Percentiles rank a stretch among this genome's conserved stretches.
These are phyloP conservation scores for Allium sativum DNA, from an alignment of 106 monocot genomes.

Conservation along the genomic window DNA sequence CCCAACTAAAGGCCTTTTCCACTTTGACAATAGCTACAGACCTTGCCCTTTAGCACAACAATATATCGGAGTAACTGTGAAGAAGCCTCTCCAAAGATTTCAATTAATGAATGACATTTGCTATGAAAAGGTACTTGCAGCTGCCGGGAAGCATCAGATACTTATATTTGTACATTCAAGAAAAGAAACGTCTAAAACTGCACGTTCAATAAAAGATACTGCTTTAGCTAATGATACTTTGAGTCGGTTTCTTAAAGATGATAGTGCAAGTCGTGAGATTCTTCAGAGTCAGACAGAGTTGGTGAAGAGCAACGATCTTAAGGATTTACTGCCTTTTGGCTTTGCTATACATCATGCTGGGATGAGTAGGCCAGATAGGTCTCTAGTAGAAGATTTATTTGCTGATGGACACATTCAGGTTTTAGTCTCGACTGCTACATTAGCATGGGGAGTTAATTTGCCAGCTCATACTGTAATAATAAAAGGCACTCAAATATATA, in stretches of 20 bases:
- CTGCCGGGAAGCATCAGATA: conserved; percentile 92
- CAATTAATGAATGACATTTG: conserved; percentile 99
- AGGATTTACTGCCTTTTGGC: conserved; percentile 87
- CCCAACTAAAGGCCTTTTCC: conserved; percentile 54
- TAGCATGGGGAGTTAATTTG: conserved; percentile 97
- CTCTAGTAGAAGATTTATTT: conserved; percentile 90
- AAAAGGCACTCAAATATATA: conserved; percentile 93
- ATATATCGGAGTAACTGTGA: conserved; percentile 95
- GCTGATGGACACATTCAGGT: conserved; percentile 90
- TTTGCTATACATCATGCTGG: conserved; percentile 99
- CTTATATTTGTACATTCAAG: conserved; percentile 98
- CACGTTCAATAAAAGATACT: conserved; percentile 82
- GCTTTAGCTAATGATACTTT: conserved; percentile 87
- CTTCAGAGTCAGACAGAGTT: conserved; percentile 86
- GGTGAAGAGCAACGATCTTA: conserved; percentile 89
- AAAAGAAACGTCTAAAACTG: conserved; percentile 98
- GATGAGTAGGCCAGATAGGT: conserved; percentile 74
- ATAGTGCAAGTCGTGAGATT: conserved; percentile 94
- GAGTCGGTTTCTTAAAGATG: conserved; percentile 80
- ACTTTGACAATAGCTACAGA: conserved; percentile 94
- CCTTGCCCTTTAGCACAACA: conserved; percentile 92
- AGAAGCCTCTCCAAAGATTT: conserved; percentile 91
- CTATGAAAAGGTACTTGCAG: conserved; percentile 80
- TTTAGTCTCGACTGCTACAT: conserved; percentile 91
- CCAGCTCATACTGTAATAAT: conserved; percentile 99